Evolutionary conservation across 2,329 filamentous ascomycete species (phyloP).

Genomic region (Aschersonia sp.): DNA sequence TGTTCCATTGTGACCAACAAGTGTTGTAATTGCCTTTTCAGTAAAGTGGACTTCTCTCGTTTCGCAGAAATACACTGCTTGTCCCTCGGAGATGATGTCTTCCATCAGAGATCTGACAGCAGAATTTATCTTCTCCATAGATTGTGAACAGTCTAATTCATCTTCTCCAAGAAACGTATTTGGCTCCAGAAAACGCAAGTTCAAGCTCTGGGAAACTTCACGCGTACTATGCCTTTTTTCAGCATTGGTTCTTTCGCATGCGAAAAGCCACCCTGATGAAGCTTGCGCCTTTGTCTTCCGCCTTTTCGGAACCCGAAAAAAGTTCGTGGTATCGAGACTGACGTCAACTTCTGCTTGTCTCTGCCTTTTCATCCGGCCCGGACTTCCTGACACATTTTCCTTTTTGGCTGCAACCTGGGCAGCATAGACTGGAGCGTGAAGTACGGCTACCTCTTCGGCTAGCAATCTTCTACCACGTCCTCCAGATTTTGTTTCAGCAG

Average conservation of each 20-base stretch:
- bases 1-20: conserved; percentile 11
- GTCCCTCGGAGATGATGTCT: background rate
- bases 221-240: background rate
- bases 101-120: background rate
- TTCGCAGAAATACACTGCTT: too few species aligned
- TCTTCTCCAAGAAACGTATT: conserved; percentile 4
- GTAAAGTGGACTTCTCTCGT: background rate
- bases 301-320: too few species aligned
- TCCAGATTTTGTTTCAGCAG: conserved; percentile 8
- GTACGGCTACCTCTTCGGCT: conserved; percentile 28
- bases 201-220: background rate
- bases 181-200: conserved; percentile 3
- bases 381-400: conserved; percentile 9
- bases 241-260: too few species aligned
- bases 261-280: too few species aligned
- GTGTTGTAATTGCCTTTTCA: conserved; percentile 3
- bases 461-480: conserved; percentile 19
- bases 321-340: too few species aligned
- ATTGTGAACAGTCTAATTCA: background rate
- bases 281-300: too few species aligned
- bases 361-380: conserved; percentile 5
- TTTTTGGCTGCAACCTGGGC: conserved; percentile 21
- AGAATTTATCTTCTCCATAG: background rate
- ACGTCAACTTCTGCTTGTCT: too few species aligned
- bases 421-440: conserved; percentile 36